A percentile compares a stretch with the other conserved stretches of the same genome.
These are phyloP conservation scores for Cryphonectria parasitica DNA, from an alignment of 2,329 filamentous ascomycete species.

Conservation along the genomic window DNA sequence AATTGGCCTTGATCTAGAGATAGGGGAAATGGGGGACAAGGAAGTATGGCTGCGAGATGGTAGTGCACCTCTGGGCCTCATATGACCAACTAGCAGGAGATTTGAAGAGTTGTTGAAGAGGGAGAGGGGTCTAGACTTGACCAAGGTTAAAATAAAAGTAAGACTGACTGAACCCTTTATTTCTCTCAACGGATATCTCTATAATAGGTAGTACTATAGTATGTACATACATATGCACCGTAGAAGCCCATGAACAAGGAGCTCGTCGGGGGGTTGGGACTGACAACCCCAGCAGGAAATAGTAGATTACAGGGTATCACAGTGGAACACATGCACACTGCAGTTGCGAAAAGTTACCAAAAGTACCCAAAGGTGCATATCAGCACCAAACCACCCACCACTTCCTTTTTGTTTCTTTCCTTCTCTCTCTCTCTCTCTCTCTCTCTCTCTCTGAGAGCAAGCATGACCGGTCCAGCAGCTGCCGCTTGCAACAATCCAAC, in stretches of 20 bases:
- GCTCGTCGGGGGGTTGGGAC: background rate
- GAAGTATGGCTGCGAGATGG: background rate
- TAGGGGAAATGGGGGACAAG: background rate
- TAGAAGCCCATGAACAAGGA: background rate
- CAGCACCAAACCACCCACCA: background rate
- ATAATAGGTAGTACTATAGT: background rate
- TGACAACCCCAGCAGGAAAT: background rate
- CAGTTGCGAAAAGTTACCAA: too few species aligned
- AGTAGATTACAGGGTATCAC: background rate
- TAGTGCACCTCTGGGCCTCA: background rate
- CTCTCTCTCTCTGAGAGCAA: background rate
- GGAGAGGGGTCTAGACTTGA: background rate
- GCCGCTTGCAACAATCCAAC: conserved; percentile 6
- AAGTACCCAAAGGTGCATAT: background rate
- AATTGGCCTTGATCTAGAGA: background rate
- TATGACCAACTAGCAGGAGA: background rate
- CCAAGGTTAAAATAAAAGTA: too few species aligned
- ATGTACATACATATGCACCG: background rate
- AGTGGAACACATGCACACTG: background rate
- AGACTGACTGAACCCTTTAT: background rate
- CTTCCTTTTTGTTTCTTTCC: background rate
- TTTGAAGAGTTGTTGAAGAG: background rate
- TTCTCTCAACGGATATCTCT: background rate
- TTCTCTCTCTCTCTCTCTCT: background rate
- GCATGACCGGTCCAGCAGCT: background rate